These are phyloP conservation scores for Lachnellula arida DNA, from an alignment of 2,329 filamentous ascomycete species.

Conservation along the genomic window DNA sequence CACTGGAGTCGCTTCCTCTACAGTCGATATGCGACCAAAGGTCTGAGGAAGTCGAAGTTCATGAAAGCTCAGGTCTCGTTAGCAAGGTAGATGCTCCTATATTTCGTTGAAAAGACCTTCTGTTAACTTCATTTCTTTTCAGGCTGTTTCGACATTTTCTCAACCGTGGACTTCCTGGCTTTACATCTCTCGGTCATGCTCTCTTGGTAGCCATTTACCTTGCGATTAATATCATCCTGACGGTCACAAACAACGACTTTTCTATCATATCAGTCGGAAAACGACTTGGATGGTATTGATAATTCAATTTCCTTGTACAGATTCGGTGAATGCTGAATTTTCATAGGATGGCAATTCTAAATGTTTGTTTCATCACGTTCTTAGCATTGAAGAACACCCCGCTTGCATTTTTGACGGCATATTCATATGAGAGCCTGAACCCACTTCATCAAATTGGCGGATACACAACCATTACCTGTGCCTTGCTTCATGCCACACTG, in stretches of 20 bases:
- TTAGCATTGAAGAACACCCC: constrained; percentile 56
- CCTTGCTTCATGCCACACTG: constrained; percentile 41
- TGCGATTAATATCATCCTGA: constrained; percentile 35
- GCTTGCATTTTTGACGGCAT: constrained; percentile 46
- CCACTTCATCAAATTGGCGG: constrained; percentile 51
- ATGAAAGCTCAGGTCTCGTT: constrained; percentile 16
- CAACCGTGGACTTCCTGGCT: constrained; percentile 26
- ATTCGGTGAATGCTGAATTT: constrained; percentile 22
- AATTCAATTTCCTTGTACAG: constrained; percentile 18
- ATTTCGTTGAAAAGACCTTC: not conserved
- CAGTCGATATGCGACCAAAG: constrained; percentile 15
- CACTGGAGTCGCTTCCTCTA: constrained; percentile 21
- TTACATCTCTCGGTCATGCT: constrained; percentile 39
- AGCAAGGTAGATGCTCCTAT: constrained; percentile 11
- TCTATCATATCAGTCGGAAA: constrained; percentile 12
- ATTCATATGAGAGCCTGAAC: constrained; percentile 56
- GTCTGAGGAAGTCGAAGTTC: constrained; percentile 9
- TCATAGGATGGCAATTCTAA: constrained; percentile 43
- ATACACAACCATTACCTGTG: constrained; percentile 42
- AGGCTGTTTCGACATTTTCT: constrained; percentile 18
- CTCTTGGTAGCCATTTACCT: constrained; percentile 34
- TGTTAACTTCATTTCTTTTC: not conserved
- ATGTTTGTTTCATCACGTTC: constrained; percentile 49
- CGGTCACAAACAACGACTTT: constrained; percentile 31
- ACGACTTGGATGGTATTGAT: constrained; percentile 23